These are phyloP conservation scores for Stevia rebaudiana DNA, from an alignment of 140 eudicot species.

Conservation along the genomic window DNA sequence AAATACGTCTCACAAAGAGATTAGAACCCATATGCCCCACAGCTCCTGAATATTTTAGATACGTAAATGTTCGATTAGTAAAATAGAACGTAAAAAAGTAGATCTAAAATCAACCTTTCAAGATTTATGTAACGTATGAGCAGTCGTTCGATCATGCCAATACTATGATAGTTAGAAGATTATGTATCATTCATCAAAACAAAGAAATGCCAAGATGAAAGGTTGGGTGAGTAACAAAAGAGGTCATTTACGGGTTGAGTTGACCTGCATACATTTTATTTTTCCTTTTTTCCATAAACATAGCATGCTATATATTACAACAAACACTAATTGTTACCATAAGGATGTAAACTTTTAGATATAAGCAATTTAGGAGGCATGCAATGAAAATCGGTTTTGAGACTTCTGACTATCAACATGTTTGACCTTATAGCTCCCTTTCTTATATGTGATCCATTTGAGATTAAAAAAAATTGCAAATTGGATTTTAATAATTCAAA, in stretches of 20 bases:
- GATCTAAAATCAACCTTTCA: not conserved
- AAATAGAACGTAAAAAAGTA: not conserved
- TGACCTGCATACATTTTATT: not conserved
- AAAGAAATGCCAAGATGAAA: not conserved
- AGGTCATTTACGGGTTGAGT: not conserved
- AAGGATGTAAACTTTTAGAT: not conserved
- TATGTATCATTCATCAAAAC: not conserved
- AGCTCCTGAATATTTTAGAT: constrained; percentile 51
- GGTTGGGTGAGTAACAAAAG: not conserved
- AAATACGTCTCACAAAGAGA: constrained; percentile 82
- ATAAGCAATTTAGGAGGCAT: not conserved
- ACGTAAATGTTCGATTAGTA: not conserved
- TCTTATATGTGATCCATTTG: not conserved
- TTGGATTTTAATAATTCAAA: too few species aligned
- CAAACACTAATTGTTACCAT: not conserved
- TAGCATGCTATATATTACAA: not conserved
- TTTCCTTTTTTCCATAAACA: not conserved
- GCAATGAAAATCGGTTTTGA: not conserved
- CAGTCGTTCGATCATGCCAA: not conserved
- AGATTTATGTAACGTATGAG: not conserved
- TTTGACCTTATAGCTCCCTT: not conserved
- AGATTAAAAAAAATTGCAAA: not conserved
- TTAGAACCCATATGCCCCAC: constrained; percentile 82
- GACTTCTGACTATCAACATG: not conserved
- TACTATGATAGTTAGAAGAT: not conserved